Conservation (phyloP, 2,329 filamentous ascomycete species). For the Chalara sp. region DNA sequence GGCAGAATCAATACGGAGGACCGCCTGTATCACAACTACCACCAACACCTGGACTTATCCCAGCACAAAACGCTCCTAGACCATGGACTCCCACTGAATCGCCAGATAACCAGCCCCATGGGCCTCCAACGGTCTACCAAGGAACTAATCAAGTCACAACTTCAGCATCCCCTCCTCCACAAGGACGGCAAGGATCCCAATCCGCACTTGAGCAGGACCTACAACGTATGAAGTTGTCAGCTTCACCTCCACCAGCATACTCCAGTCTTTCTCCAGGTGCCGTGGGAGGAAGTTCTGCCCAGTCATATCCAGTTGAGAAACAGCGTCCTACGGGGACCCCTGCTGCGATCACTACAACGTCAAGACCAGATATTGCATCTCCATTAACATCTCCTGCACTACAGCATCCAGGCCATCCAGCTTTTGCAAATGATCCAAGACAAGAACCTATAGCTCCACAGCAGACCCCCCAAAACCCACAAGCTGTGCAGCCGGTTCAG, state of each 20-base stretch:
- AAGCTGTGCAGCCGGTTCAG: slow-evolving; percentile 12
- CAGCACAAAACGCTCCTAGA: slow-evolving; percentile 38
- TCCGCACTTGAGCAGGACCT: slow-evolving; percentile 80
- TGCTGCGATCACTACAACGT: slow-evolving; percentile 20
- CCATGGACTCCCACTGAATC: slow-evolving; percentile 95
- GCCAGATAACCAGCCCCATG: slow-evolving; percentile 79
- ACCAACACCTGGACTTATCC: slow-evolving; percentile 19
- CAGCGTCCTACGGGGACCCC: slow-evolving; percentile 14
- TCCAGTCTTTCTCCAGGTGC: slow-evolving; percentile 59
- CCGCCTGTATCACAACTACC: slow-evolving; percentile 31
- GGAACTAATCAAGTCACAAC: slow-evolving; percentile 62
- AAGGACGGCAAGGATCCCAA: slow-evolving; percentile 34
- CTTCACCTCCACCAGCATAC: slow-evolving; percentile 92
- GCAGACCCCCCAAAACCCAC: slow-evolving; percentile 21
- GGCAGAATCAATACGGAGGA: slow-evolving; percentile 69
- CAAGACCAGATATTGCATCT: slow-evolving; percentile 31
- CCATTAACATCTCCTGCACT: slow-evolving; percentile 25
- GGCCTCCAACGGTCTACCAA: slow-evolving; percentile 87
- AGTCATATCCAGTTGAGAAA: slow-evolving; percentile 73
- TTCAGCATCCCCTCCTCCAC: slow-evolving; percentile 34
- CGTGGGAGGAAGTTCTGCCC: slow-evolving; percentile 36
- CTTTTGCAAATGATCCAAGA: slow-evolving; percentile 79
- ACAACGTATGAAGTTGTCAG: slow-evolving; percentile 70
- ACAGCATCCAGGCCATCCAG: slow-evolving; percentile 68
- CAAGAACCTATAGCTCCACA: slow-evolving; percentile 30